Base-by-base conservation (phyloP, 257 asterid genomes). In the Thymus quinquecostatus region DNA sequence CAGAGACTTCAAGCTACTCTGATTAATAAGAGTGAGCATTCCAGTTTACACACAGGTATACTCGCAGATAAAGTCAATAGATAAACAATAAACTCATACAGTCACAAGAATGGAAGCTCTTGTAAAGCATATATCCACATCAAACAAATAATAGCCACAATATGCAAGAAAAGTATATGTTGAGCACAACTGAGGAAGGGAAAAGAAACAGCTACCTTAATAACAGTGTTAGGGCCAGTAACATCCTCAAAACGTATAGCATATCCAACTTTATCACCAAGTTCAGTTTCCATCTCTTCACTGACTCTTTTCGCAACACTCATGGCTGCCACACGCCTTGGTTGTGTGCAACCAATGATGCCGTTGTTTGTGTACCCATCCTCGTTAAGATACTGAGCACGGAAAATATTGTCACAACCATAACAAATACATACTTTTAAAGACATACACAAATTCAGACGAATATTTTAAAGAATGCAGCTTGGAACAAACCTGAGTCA, bases 281-380 rank as follows among this genome's bases (percentile, higher is more conserved):
- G 95, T 43, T 91, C 93, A 10, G 95, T 86, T 85, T 91, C 97
- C 99, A 94, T 94, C 83, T 94, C 99, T 73, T 94, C 98, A 59
- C 99, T 89, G 64, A 94, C 98, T 82, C 99, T 89, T 82, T 94
- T 94, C 12, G 99, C 99, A 66, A 94, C 98, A 58, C 99, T 94
- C 99, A 94, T 94, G 74, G 99, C 99, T 8, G 98, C 99, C 45
- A 94, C 98, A 83, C 98, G 98, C 81, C 99, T 89, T 43, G 99
- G 99, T 76, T 94, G 98, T 41, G 99, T 94, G 86, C 99, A 94
- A 66, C 97, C 99, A 76, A 92, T 89, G 30, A 88, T 75, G 60
- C 96, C 92, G 60, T 76, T 81, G 60, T 43, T 70, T 62, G 98
- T 92, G 74, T 92, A 95, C 49, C 83, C 95, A 82, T 89, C 99